A percentile compares a stretch with the other conserved stretches of the same genome.
phyloP scores from a whole-genome alignment of 306 rosid genomes.

The Ochetophila trinervis region DNA sequence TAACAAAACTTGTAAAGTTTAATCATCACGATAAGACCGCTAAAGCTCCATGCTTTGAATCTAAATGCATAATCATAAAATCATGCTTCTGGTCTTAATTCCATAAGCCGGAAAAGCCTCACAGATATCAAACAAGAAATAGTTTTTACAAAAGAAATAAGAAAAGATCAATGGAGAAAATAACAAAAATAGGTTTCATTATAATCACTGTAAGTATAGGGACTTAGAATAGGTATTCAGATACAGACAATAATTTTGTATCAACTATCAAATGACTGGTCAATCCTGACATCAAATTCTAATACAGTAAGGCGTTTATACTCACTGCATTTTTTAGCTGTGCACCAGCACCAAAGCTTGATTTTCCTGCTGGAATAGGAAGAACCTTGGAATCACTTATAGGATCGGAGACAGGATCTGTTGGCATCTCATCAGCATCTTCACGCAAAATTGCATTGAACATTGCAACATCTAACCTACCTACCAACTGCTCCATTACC shows the following conservation, averaged over 20 bases:
- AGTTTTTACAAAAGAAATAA: too few relatives aligned
- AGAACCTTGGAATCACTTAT: constrained; percentile 86
- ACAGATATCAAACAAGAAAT: too few relatives aligned
- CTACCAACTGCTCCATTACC: constrained; percentile 81
- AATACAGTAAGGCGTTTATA: constrained; percentile 2
- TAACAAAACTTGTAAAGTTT: background rate
- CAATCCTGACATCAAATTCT: background rate
- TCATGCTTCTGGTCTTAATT: too few relatives aligned
- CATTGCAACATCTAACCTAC: constrained; percentile 89
- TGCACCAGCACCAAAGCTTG: constrained; percentile 85
- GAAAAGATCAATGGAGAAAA: too few relatives aligned
- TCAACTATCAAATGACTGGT: background rate
- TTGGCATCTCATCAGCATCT: constrained; percentile 88
- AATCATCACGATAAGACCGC: background rate
- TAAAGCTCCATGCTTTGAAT: background rate
- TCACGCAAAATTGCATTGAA: constrained; percentile 92
- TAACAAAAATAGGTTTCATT: too few relatives aligned
- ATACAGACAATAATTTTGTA: background rate
- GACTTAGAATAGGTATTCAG: background rate
- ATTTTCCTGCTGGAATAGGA: constrained; percentile 83
- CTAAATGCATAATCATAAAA: too few relatives aligned
- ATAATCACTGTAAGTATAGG: background rate
- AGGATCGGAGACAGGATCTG: constrained; percentile 91
- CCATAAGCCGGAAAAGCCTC: too few relatives aligned
- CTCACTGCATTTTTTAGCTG: constrained; percentile 93